Base-by-base conservation (phyloP, 2,329 filamentous ascomycete species). In the Eutypella sp. region DNA sequence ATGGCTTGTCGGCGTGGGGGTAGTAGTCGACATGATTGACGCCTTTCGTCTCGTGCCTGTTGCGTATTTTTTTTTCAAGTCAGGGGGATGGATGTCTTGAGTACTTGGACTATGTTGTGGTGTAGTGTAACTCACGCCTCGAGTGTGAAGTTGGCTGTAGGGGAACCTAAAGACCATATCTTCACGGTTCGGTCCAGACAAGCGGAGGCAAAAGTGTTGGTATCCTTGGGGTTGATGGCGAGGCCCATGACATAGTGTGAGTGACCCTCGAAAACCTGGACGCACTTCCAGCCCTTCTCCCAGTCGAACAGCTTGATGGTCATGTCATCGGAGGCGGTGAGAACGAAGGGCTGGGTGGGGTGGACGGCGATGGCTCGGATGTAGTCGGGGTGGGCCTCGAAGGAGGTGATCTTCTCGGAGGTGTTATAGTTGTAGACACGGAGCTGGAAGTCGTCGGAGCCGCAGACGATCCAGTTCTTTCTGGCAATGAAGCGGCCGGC, bases 351-450 rank as follows among this genome's bases (percentile, higher is more conserved):
- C 64, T 96, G 90, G 38, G 90, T 90, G 6, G 93, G 93, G 67
- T 99, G 93, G 31, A 99, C 89, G 53, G 85, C 89, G 58, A 99
- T 96, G 42, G 93, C 91, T 60, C 93, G 88, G 65, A 99, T 97
- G 65, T 99, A 99, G 70, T 99, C 93, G 50, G 93, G 93, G 66
- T 99, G 93, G 42, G 91, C 92, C 73, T 97, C 92, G 69, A 96
- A 97, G 15, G 88, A 88, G 44, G 90, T 92, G 62, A 97, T 93
- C 80, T 96, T 97, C 72, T 99, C 93, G 49, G 89, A 95, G 44
- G 93, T 99, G 73, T 99, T 97, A 79, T 97, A 99, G 75, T 99
- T 97, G 80, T 96, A 95, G 53, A 95, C 88, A 58, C 92, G 87
- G 44, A 83, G 68, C 65, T 83, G 79, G 73, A 95, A 99, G 73